Base-by-base conservation (phyloP, 139 green algal genomes). In the Diplosphaera chodatii region DNA sequence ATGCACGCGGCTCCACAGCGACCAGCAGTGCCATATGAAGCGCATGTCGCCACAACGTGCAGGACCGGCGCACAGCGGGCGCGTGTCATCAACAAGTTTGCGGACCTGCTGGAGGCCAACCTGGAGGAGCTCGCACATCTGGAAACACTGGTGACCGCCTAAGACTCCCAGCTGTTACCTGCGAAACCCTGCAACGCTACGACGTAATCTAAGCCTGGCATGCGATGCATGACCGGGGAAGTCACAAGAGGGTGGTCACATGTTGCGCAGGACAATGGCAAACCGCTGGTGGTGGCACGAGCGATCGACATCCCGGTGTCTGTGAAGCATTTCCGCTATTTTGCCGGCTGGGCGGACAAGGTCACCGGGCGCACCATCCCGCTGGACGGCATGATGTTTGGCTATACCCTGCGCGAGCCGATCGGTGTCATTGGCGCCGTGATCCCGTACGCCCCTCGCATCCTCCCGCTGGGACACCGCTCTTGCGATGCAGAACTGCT, bases 181-280 rank as follows among this genome's bases (percentile, higher is more conserved):
- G n/a, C n/a, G n/a, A n/a, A n/a, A n/a, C n/a, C n/a, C n/a, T n/a
- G n/a, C n/a, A n/a, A n/a, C n/a, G n/a, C n/a, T n/a, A n/a, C n/a
- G n/a, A n/a, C n/a, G n/a, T n/a, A n/a, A n/a, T n/a, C n/a, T n/a
- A n/a, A n/a, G n/a, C n/a, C n/a, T n/a, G n/a, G n/a, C n/a, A n/a
- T n/a, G n/a, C n/a, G n/a, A n/a, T n/a, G n/a, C n/a, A n/a, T n/a
- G n/a, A n/a, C n/a, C n/a, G n/a, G n/a, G n/a, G n/a, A n/a, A n/a
- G n/a, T n/a, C n/a, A n/a, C n/a, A n/a, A n/a, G n/a, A n/a, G n/a
- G n/a, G n/a, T n/a, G n/a, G n/a, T n/a, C n/a, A n/a, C n/a, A n/a
- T n/a, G n/a, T n/a, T n/a, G n/a, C n/a, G n/a, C n/a, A n/a, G 74
- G 86, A 92, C 80, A 92, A 89, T 27, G 87, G 86, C 66, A 92